Evolutionary conservation across 2,329 filamentous ascomycete genomes (phyloP), one percentile per base, ranked within the genome.

Genomic region (Leptodontidium sp.): DNA sequence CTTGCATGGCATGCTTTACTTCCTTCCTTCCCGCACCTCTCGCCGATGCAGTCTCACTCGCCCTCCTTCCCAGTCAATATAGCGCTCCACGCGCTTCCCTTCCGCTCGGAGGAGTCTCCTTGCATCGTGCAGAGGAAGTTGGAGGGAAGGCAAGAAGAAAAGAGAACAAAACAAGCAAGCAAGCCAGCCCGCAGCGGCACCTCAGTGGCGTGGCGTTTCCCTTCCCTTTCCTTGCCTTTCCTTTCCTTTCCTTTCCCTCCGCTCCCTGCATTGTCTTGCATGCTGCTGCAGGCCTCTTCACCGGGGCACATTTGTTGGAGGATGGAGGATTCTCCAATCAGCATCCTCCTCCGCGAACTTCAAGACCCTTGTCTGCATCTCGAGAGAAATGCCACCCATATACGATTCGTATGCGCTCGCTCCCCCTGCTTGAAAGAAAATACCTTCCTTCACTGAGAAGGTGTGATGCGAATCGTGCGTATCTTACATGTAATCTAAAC

Each of bases 1-100:
- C 38, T 59, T 59, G 57, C 57, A 59, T 59, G 7, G 17, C n/a
- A 58, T 43, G 35, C 29, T 24, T 40, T n/a, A 17, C 47, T 21
- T 40, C 8, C 38, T 40, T 40, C 50, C 50, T 29, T 53, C 32
- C 55, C 55, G 55, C 55, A 58, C 15, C 17, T 24, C 32, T 57
- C 8, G 12, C n/a, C 8, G n/a, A 32, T 32, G 29, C 6, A 6
- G 29, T 32, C 29, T 32, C 29, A 4, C 29, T 32, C 29, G 6
- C 21, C 47, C n/a, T 17, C 4, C 21, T 21, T 9, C 47, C 24
- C n/a, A 50, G 15, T 24, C n/a, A 45, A 15, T 5, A 11, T 12
- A 15, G 35, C 35, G 38, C 35, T 43, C 2, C n/a, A 43, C 5
- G 57, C 38, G 57, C 57, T 43, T 17, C 35, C 6, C 29, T 32